Conservation (phyloP, 257 asterid genomes). For the Penstemon davidsonii region DNA sequence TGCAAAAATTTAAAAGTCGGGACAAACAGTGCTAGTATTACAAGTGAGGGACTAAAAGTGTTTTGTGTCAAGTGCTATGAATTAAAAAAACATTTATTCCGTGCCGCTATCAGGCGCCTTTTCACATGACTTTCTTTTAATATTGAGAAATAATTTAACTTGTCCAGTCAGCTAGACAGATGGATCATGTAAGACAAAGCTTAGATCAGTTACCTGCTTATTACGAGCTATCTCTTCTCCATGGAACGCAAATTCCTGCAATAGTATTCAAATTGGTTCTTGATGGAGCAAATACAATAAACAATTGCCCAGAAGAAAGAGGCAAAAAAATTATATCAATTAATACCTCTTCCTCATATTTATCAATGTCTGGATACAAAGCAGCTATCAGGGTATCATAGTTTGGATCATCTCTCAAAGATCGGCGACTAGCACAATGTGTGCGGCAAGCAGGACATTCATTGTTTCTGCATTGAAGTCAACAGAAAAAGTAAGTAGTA, state of each 20-base stretch:
- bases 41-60: too few relatives aligned
- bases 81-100: too few relatives aligned
- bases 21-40: too few relatives aligned
- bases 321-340: conserved; percentile 26
- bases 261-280: conserved; percentile 27
- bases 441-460: conserved; percentile 99
- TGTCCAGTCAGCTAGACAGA: background rate
- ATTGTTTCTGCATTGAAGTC: conserved; percentile 66
- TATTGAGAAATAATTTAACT: conserved; percentile 6
- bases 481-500: conserved; percentile 23
- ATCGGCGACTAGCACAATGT: conserved; percentile 99
- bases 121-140: background rate
- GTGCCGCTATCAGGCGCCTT: background rate
- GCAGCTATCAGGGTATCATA: conserved; percentile 88
- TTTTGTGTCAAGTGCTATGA: too few relatives aligned
- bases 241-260: conserved; percentile 89
- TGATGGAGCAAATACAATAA: conserved; percentile 25
- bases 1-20: too few relatives aligned
- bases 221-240: conserved; percentile 94
- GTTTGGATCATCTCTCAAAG: conserved; percentile 97
- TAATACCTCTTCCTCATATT: conserved; percentile 91
- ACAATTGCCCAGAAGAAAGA: conserved; percentile 24
- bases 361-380: conserved; percentile 90
- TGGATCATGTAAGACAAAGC: conserved; percentile 21
- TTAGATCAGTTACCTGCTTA: conserved; percentile 62